A percentile compares a stretch with the other conserved stretches of the same genome.
Evolutionary conservation across 1,284 basidiomycete species (phyloP).

Genomic region (Ustilago nuda): DNA sequence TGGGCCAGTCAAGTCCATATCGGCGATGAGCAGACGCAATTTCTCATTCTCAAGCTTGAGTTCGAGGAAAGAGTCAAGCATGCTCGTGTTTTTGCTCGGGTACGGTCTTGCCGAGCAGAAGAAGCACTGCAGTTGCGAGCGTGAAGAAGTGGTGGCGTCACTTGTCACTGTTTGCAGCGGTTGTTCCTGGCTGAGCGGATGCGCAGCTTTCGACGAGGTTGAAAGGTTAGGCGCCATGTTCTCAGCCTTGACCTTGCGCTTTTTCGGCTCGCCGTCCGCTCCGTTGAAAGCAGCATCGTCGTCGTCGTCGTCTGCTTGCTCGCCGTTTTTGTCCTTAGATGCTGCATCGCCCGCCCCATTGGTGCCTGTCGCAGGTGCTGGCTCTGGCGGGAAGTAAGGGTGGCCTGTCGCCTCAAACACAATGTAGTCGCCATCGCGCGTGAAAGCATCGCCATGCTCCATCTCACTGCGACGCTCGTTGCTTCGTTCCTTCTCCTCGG

Average conservation of each 20-base stretch:
- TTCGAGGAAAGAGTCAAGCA: constrained; percentile 66
- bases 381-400: constrained; percentile 56
- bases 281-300: constrained; percentile 5
- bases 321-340: constrained; percentile 14
- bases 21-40: constrained; percentile 52
- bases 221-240: constrained; percentile 29
- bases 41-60: constrained; percentile 66
- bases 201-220: constrained; percentile 22
- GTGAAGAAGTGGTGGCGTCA: constrained; percentile 27
- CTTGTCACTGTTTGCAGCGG: constrained; percentile 45
- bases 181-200: constrained; percentile 46
- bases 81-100: constrained; percentile 62
- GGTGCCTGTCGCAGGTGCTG: not conserved
- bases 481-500: constrained; percentile 38
- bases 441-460: constrained; percentile 43
- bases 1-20: constrained; percentile 42
- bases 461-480: constrained; percentile 37
- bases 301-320: constrained; percentile 13
- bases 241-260: constrained; percentile 37
- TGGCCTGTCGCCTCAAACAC: constrained; percentile 63
- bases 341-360: constrained; percentile 14
- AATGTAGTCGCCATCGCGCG: constrained; percentile 54
- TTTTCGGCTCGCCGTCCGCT: constrained; percentile 18
- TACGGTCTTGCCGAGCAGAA: constrained; percentile 62
- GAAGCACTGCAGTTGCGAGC: constrained; percentile 55